Evolutionary conservation across 345 rosid species (phyloP).

Genomic region (Luvunga scandens): DNA sequence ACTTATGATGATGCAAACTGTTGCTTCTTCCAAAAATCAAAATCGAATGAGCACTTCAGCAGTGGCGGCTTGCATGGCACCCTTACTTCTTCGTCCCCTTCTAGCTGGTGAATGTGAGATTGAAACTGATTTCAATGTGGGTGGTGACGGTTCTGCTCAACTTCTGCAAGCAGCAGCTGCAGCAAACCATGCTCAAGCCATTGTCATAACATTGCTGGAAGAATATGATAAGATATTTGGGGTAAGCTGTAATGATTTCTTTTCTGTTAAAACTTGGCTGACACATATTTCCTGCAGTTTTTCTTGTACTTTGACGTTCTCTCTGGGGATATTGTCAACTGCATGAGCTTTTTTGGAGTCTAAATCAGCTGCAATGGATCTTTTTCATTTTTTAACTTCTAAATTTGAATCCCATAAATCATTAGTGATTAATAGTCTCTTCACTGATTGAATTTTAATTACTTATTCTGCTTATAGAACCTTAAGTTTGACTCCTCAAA

Average conservation of each 20-base stretch:
- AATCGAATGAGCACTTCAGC: constrained; percentile 97
- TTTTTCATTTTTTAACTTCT: not conserved
- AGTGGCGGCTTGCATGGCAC: constrained; percentile 99
- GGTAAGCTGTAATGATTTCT: constrained; percentile 45
- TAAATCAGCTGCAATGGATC: not conserved
- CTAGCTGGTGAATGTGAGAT: constrained; percentile 95
- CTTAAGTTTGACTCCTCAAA: not conserved
- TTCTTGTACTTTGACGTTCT: not conserved
- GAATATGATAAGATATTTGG: constrained; percentile 83
- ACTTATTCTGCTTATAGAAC: not conserved
- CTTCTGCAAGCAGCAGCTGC: constrained; percentile 99
- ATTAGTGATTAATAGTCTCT: not conserved
- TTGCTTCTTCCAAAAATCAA: constrained; percentile 70
- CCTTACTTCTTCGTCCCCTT: constrained; percentile 97
- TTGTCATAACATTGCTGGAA: constrained; percentile 82
- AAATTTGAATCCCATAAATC: constrained; percentile 3
- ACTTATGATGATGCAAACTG: constrained; percentile 83
- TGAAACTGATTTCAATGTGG: constrained; percentile 85
- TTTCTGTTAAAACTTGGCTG: constrained; percentile 5
- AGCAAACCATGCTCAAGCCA: constrained; percentile 99
- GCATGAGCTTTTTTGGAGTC: not conserved
- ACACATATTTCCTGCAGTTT: not conserved
- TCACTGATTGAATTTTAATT: not conserved
- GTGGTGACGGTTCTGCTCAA: constrained; percentile 92
- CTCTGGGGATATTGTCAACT: not conserved